Percentiles rank a stretch among this genome's conserved stretches.
phyloP scores from a whole-genome alignment of 176 grass and related monocot genomes.

The Hyparrhenia diplandra region DNA sequence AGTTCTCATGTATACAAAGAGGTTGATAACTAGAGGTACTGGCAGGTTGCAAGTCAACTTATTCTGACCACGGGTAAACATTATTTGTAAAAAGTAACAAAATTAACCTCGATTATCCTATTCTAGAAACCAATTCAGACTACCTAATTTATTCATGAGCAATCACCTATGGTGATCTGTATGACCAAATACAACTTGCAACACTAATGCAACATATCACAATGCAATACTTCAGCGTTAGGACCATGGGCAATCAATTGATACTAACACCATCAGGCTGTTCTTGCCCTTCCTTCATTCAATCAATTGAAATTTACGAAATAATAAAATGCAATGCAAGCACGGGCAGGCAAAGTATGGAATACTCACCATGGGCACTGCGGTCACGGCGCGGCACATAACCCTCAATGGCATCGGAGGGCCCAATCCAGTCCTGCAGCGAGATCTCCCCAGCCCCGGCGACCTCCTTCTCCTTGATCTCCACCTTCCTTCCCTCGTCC shows the following conservation, averaged over 20 bases:
- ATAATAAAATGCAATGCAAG: neutral
- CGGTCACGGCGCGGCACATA: slow-evolving; percentile 56
- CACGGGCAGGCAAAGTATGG: neutral
- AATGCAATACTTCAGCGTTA: neutral
- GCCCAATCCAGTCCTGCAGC: slow-evolving; percentile 72
- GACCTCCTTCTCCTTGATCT: slow-evolving; percentile 58
- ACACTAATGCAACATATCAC: neutral
- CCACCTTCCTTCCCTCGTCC: slow-evolving; percentile 20
- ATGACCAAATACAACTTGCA: neutral
- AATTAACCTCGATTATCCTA: neutral
- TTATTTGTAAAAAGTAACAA: neutral
- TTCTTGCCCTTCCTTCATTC: neutral
- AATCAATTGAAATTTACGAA: neutral
- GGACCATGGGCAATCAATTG: no score
- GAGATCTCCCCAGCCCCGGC: slow-evolving; percentile 39
- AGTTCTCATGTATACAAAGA: neutral
- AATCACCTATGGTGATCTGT: neutral
- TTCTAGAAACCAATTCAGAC: neutral
- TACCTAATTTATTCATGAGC: neutral
- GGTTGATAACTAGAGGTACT: neutral
- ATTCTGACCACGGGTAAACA: neutral
- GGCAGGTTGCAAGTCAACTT: neutral
- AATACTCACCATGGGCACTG: neutral
- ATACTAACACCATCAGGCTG: neutral
- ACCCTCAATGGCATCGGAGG: slow-evolving; percentile 68